phyloP scores from a whole-genome alignment of 2,329 filamentous ascomycete species.

The Phaeosphaeria sp. region DNA sequence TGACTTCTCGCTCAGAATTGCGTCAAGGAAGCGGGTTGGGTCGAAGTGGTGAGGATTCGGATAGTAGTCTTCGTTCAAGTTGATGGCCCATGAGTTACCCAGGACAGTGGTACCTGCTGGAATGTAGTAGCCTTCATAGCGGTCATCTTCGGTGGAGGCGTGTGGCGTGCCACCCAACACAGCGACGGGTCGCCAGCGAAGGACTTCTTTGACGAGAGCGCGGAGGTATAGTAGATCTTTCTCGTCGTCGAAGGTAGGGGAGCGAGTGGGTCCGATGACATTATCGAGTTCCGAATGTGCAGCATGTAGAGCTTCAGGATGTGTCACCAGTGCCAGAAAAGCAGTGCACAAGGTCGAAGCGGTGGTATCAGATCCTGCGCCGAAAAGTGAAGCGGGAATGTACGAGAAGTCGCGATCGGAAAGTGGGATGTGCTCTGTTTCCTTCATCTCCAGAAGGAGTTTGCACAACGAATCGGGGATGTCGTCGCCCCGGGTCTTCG shows the following conservation, averaged over 20 bases:
- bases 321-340: conserved; percentile 58
- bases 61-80: conserved; percentile 51
- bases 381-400: conserved; percentile 54
- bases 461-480: conserved; percentile 55
- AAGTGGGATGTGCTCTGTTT: conserved; percentile 50
- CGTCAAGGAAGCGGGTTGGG: conserved; percentile 49
- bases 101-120: conserved; percentile 57
- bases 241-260: conserved; percentile 49
- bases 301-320: conserved; percentile 52
- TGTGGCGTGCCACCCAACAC: conserved; percentile 57
- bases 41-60: conserved; percentile 49
- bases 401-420: conserved; percentile 53
- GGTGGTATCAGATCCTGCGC: conserved; percentile 60
- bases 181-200: conserved; percentile 48
- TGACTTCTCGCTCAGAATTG: conserved; percentile 20
- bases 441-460: conserved; percentile 51
- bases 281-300: conserved; percentile 53
- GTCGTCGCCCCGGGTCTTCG: conserved; percentile 39
- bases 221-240: conserved; percentile 47
- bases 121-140: conserved; percentile 58
- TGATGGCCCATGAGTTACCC: conserved; percentile 55
- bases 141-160: conserved; percentile 57
- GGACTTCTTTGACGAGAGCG: conserved; percentile 47
- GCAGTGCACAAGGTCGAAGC: conserved; percentile 57
- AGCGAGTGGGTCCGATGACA: conserved; percentile 38